phyloP scores from a whole-genome alignment of 1,139 yeast genomes.

The Yamadazyma diddensiae region DNA sequence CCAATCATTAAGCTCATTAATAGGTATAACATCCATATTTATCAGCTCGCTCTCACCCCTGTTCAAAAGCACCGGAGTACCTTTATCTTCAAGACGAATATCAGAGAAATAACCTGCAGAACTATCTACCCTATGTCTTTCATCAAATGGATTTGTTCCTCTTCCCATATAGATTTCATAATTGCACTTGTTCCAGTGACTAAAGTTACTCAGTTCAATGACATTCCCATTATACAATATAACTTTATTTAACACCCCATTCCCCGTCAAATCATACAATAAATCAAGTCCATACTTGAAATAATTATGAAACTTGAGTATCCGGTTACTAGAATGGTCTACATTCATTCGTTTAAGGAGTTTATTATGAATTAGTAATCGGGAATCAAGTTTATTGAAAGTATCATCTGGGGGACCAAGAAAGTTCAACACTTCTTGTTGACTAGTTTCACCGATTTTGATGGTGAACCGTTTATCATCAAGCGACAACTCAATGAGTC shows the following conservation, averaged over 20 bases:
- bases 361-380: conserved; percentile 40
- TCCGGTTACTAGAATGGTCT: conserved; percentile 5
- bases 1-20: conserved; percentile 34
- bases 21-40: conserved; percentile 30
- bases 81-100: conserved; percentile 11
- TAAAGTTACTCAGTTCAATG: conserved; percentile 46
- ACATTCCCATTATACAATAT: conserved; percentile 51
- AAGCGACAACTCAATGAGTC: conserved; percentile 12
- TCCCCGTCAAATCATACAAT: conserved; percentile 39
- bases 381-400: conserved; percentile 46
- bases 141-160: conserved; percentile 9
- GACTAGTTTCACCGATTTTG: conserved; percentile 41
- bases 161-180: conserved; percentile 28
- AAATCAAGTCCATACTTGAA: conserved; percentile 53
- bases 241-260: conserved; percentile 24
- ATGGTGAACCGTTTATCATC: conserved; percentile 10
- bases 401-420: conserved; percentile 60
- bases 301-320: conserved; percentile 52
- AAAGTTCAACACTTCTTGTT: conserved; percentile 44
- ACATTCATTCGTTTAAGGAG: conserved; percentile 9
- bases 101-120: conserved; percentile 34
- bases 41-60: conserved; percentile 49
- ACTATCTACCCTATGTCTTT: conserved; percentile 3
- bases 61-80: conserved; percentile 45
- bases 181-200: conserved; percentile 48